Evolutionary conservation across 371 early-diverging fungal species (phyloP).

Genomic region (Syncephalastrum sp.): DNA sequence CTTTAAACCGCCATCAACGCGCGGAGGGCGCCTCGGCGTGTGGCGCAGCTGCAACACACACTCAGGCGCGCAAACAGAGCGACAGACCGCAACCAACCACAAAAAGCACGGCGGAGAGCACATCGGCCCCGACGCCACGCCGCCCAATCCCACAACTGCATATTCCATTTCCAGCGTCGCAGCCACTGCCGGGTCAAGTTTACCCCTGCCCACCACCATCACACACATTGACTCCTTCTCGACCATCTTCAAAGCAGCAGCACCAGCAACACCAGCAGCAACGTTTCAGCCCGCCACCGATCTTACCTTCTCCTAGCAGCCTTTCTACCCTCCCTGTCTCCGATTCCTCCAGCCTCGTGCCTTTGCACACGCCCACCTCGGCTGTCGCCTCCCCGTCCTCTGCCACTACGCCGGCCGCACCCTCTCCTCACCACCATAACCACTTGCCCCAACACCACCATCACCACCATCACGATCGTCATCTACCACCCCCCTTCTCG

Average conservation of each 20-base stretch:
- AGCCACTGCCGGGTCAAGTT: conserved; percentile 20
- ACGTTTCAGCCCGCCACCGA: conserved; percentile 5
- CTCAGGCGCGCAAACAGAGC: conserved; percentile 6
- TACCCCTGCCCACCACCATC: conserved; percentile 15
- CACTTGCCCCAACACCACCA: conserved; percentile 6
- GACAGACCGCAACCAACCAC: conserved; percentile 4
- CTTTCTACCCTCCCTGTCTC: conserved; percentile 17
- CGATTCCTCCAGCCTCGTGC: conserved; percentile 14
- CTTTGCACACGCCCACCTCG: conserved; percentile 10
- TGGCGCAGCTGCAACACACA: conserved; percentile 11
- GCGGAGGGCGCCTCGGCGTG: conserved; percentile 63
- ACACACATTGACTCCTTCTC: conserved; percentile 11
- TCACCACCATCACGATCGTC: conserved; percentile 7
- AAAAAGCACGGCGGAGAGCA: conserved; percentile 9
- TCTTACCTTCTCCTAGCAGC: conserved; percentile 15
- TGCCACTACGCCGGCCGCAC: conserved; percentile 4
- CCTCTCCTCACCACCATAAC: conserved; percentile 10
- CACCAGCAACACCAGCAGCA: conserved; percentile 10
- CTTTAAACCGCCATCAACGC: conserved; percentile 69
- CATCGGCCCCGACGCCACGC: conserved; percentile 13
- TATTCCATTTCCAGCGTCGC: conserved; percentile 25
- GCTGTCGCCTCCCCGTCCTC: neutral
- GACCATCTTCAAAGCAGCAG: neutral
- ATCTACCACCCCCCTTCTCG: neutral
- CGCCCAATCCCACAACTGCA: conserved; percentile 27